Percentiles rank a stretch among this genome's conserved stretches.
Evolutionary conservation across 305 asterid species (phyloP).

Genomic region (Solanum hybrid): DNA sequence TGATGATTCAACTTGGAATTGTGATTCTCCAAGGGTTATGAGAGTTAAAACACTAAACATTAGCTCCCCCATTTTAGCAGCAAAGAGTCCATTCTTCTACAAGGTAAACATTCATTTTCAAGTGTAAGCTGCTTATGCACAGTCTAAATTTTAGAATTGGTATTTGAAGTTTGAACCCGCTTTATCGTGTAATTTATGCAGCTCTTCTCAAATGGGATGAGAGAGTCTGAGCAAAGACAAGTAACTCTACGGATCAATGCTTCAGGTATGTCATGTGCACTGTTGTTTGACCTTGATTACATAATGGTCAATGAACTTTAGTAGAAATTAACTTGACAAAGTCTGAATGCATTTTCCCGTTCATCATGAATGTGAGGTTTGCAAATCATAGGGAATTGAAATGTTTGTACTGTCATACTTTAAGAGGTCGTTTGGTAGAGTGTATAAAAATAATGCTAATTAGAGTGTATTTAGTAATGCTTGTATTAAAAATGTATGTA

Average conservation of each 20-base stretch:
- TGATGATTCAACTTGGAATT: constrained; percentile 21
- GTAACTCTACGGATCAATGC: constrained; percentile 18
- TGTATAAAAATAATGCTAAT: not conserved
- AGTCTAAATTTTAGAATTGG: not conserved
- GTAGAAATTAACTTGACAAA: not conserved
- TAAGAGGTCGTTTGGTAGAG: not conserved
- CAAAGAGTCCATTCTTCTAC: constrained; percentile 31
- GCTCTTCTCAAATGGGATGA: constrained; percentile 29
- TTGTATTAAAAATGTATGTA: not conserved
- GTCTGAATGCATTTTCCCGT: not conserved
- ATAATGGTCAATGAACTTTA: not conserved
- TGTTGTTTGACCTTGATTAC: not conserved
- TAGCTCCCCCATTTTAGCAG: constrained; percentile 33
- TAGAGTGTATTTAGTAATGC: not conserved
- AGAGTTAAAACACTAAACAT: constrained; percentile 24
- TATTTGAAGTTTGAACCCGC: not conserved
- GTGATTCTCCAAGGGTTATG: constrained; percentile 20
- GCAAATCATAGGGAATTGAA: not conserved
- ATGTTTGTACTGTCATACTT: not conserved
- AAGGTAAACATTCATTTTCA: constrained; percentile 13
- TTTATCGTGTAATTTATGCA: not conserved
- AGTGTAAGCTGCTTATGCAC: not conserved
- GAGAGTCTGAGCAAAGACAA: constrained; percentile 24
- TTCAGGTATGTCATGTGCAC: constrained; percentile 11
- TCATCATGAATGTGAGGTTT: not conserved